These are phyloP conservation scores for Fusarium albidum DNA, from an alignment of 2,329 filamentous ascomycete species.

Conservation along the genomic window DNA sequence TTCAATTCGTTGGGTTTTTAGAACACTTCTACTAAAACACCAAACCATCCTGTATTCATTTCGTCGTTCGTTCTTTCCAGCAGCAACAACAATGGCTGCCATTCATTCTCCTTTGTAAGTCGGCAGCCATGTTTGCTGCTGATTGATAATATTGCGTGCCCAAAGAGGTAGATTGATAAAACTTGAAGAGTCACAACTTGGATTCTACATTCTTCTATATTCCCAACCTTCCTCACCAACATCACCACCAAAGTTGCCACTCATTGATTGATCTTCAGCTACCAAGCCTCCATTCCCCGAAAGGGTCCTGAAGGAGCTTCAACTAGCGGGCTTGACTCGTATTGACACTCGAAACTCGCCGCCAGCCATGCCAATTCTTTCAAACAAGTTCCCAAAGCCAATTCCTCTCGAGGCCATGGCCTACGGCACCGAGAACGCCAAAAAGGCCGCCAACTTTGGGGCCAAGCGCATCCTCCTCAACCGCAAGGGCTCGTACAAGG, in stretches of 20 bases:
- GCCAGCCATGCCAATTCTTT: slow-evolving; percentile 11
- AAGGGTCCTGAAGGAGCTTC: too few species aligned
- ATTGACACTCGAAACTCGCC: background rate
- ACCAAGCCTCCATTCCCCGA: background rate
- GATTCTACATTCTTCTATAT: background rate
- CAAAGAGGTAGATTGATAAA: too few species aligned
- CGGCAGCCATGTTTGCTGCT: too few species aligned
- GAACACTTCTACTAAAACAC: too few species aligned
- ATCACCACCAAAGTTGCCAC: background rate
- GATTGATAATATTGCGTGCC: too few species aligned
- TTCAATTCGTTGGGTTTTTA: too few species aligned
- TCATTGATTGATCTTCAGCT: background rate
- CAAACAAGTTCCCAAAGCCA: slow-evolving; percentile 5
- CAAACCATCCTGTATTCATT: too few species aligned
- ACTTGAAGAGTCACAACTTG: background rate
- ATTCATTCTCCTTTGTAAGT: too few species aligned
- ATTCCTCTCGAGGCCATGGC: slow-evolving; percentile 61
- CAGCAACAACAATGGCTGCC: too few species aligned
- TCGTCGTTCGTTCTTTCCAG: too few species aligned
- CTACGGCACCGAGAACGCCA: slow-evolving; percentile 55
- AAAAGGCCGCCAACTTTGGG: slow-evolving; percentile 51
- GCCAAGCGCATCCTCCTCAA: slow-evolving; percentile 64
- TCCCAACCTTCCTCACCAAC: background rate
- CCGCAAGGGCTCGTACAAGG: slow-evolving; percentile 56
- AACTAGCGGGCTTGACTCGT: background rate